A percentile compares a stretch with the other conserved stretches of the same genome.
These are phyloP conservation scores for Selenicereus undatus DNA, from an alignment of 148 eudicot genomes.

Conservation along the genomic window DNA sequence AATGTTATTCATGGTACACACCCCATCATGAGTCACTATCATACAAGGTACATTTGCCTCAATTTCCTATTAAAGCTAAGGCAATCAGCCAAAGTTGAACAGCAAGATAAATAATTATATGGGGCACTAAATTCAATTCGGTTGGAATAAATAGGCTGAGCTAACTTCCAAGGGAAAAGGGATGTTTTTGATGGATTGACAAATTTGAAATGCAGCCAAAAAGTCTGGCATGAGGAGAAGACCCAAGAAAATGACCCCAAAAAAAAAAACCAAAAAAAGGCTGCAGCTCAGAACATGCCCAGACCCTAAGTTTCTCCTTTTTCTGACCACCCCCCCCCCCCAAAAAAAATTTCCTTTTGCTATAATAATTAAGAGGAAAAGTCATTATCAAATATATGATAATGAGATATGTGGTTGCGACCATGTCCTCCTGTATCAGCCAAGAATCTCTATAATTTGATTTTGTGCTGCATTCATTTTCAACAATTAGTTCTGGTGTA, in stretches of 20 bases:
- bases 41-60: background rate
- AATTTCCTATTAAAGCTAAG: background rate
- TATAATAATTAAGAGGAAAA: background rate
- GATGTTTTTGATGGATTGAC: background rate
- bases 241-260: background rate
- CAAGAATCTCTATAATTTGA: background rate
- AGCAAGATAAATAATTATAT: background rate
- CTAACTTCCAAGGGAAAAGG: background rate
- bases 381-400: background rate
- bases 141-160: background rate
- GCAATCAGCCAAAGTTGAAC: background rate
- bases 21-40: background rate
- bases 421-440: background rate
- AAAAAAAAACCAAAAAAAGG: no score
- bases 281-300: no score
- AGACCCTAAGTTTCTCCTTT: no score
- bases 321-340: no score
- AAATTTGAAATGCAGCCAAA: background rate
- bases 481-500: background rate
- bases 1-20: background rate
- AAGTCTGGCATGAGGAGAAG: background rate
- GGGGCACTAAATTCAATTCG: background rate
- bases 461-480: background rate
- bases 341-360: background rate
- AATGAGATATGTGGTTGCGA: background rate